Conservation (phyloP, 2,329 filamentous ascomycete genomes). For the Epichloe coenophiala region DNA sequence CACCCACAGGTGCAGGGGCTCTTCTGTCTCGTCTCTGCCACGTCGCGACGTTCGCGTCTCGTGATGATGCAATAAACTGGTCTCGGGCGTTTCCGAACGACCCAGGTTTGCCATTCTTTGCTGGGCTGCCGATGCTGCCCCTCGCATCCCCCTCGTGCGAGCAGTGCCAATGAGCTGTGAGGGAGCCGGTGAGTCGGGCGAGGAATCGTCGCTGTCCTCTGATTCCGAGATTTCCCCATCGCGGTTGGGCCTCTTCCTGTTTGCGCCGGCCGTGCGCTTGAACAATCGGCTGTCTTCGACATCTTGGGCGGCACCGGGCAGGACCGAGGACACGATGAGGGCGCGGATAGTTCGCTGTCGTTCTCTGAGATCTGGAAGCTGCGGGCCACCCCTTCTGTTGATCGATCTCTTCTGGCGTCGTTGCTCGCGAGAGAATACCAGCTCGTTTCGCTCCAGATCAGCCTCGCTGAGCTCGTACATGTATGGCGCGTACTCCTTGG, state of each 20-base stretch:
- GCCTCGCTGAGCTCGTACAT: constrained; percentile 87
- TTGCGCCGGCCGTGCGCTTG: constrained; percentile 55
- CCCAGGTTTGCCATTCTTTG: constrained; percentile 72
- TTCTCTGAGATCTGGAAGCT: constrained; percentile 91
- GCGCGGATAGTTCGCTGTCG: constrained; percentile 87
- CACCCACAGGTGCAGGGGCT: constrained; percentile 55
- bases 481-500: constrained; percentile 88
- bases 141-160: constrained; percentile 76
- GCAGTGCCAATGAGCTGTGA: constrained; percentile 65
- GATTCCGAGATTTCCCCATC: constrained; percentile 74
- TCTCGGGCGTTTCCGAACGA: constrained; percentile 82
- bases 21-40: constrained; percentile 67
- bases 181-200: constrained; percentile 70
- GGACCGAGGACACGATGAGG: constrained; percentile 78
- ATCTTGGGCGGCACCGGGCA: constrained; percentile 70
- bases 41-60: constrained; percentile 58
- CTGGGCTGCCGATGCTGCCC: constrained; percentile 74
- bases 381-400: constrained; percentile 82
- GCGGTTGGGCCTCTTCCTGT: constrained; percentile 38
- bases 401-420: constrained; percentile 89
- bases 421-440: constrained; percentile 87
- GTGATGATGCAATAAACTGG: constrained; percentile 46
- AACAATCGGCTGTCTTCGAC: constrained; percentile 79
- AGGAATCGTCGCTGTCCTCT: constrained; percentile 81
- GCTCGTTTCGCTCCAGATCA: constrained; percentile 79